A percentile compares a stretch with the other conserved stretches of the same genome.
Evolutionary conservation across 108 stramenopile genomes (phyloP).

Genomic region (Fragilariopsis cylindrus): DNA sequence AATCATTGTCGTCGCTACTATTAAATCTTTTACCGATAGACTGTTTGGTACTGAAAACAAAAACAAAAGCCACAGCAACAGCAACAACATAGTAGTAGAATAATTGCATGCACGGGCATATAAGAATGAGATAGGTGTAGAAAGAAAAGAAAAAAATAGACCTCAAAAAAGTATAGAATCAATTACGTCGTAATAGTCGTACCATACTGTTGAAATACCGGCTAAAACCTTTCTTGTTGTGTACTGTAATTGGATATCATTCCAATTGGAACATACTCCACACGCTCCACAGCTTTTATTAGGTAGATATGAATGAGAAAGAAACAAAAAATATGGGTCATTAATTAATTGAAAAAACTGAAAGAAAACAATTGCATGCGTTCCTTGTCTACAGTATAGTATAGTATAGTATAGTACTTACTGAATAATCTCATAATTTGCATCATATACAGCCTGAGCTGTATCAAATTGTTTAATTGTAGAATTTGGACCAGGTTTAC

Average conservation of each 20-base stretch:
- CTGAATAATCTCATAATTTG: neutral
- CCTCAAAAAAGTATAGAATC: too few species aligned
- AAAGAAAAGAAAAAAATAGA: too few species aligned
- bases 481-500: constrained; percentile 37
- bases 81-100: too few species aligned
- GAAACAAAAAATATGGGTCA: too few species aligned
- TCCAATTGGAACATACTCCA: constrained; percentile 43
- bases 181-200: neutral
- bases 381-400: too few species aligned
- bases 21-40: neutral
- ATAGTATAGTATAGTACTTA: too few species aligned
- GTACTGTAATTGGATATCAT: constrained; percentile 43
- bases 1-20: neutral
- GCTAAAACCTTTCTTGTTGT: constrained; percentile 37
- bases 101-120: too few species aligned
- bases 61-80: too few species aligned
- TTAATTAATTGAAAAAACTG: too few species aligned
- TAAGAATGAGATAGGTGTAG: too few species aligned
- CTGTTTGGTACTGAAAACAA: neutral
- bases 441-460: constrained; percentile 38
- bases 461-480: constrained; percentile 51
- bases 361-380: too few species aligned
- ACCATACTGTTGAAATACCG: constrained; percentile 12
- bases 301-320: too few species aligned
- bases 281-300: constrained; percentile 38